Base-by-base conservation (phyloP, 2,329 filamentous ascomycete genomes). In the Aspergillus sp. region DNA sequence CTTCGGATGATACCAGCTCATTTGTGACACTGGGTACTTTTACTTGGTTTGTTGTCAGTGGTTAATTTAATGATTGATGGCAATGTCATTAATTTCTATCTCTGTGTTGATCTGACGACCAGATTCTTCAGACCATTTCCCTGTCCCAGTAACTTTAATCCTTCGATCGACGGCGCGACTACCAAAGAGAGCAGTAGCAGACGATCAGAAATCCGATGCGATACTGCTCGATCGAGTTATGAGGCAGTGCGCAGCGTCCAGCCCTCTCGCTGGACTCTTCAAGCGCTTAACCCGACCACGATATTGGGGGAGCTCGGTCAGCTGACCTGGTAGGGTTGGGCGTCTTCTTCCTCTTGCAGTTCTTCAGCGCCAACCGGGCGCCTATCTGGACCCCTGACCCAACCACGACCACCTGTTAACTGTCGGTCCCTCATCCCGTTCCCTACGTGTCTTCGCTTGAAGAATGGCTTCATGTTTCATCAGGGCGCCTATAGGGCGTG, bases 1-100 rank as follows among this genome's bases (percentile, higher is more conserved):
- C 50, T 58, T 63, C 62, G 59, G 61, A 67, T 70, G 69, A 72
- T 72, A 72, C 69, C 69, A 70, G 63, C 65, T 69, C 64, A 66
- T 64, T 57, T 63, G 57, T 62, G 59, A 60, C 61, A 56, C 56
- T 62, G 60, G 62, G 66, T 64, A 63, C 63, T 57, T 59, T 52
- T 55, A 58, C 51, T 45, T 49, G 43, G 52, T 53, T 42, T 55
- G 49, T 61, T 58, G 52, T 55, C 55, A 56, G 53, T 64, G 57
- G 57, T 62, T 66, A 60, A 54, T 62, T 59, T 64, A 61, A 65
- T 63, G 57, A 64, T 63, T 59, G 55, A 67, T 59, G 63, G 60
- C 52, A 63, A 68, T 65, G 59, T 57, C 54, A 63, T 60, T 55
- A 59, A 52, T 56, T 60, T 51, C 54, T 51, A 55, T 43, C 41